Base-by-base conservation (phyloP, 441 rosid species). In the Macaranga tanarius region DNA sequence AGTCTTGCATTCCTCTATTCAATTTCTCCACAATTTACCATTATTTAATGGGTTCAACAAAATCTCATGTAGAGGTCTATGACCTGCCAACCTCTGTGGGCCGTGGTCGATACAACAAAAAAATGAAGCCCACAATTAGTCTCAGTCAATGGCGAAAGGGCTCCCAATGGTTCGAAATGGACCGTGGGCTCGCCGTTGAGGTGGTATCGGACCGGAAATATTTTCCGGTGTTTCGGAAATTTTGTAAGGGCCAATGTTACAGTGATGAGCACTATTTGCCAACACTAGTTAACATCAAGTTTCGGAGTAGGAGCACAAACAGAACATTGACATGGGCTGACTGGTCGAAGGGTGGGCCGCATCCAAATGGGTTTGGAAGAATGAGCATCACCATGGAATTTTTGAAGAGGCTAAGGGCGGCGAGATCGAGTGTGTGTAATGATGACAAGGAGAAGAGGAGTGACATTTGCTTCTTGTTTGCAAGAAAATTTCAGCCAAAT, bases 241-340 rank as follows among this genome's bases (percentile, higher is more conserved):
- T 63, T 25, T 91, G 98, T 74, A 74, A 6, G n/a, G 42, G 70
- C 7, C 11, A 76, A 0, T 93, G 97, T 60, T 91, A 84, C 11
- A 70, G 81, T 0, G 98, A 92, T 42, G 97, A 93, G 74, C 98
- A 93, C 64, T 93, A 90, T 80, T 50, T 93, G 54, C 86, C 97
- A 0, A 93, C 98, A 2, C 67, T 87, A 15, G 83, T 88, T 1
- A 69, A 70, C 57, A 74, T 78, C 7, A 82, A 73, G 40, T 86
- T 73, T 57, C 40, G 84, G 71, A 68, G 60, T 61, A 86, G 69
- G 71, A 91, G 77, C 58, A 82, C 89, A 0, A 81, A 86, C 22
- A 67, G 91, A 78, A 82, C 83, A 0, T 64, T 93, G 77, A 93
- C 93, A 4, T 89, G 87, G 87, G 88, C 86, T 17, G 92, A 91